Conservation (phyloP, 106 monocot species). For the Platanthera zijinensis region DNA sequence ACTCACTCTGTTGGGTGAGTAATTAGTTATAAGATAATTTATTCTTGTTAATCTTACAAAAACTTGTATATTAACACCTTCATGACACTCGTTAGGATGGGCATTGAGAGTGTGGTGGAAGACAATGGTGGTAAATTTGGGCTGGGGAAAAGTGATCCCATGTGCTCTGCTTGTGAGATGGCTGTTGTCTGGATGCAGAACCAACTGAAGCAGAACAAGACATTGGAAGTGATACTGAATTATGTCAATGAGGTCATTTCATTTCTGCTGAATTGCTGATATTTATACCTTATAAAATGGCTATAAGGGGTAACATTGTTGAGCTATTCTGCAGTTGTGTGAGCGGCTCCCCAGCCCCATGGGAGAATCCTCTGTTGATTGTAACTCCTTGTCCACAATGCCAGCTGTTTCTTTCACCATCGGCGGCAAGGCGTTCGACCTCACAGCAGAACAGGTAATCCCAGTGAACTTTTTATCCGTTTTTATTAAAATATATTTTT, state of each 20-base stretch:
- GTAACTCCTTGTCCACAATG: constrained; percentile 40
- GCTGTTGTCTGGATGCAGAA: constrained; percentile 89
- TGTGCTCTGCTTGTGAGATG: constrained; percentile 78
- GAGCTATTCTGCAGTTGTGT: constrained; percentile 31
- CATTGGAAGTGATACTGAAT: constrained; percentile 44
- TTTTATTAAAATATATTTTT: background rate
- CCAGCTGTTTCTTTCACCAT: constrained; percentile 78
- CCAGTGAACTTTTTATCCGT: background rate
- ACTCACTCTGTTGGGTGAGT: constrained; percentile 42
- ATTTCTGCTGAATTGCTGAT: too few species aligned
- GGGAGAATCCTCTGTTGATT: constrained; percentile 86
- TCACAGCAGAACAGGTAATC: constrained; percentile 70
- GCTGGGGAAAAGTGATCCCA: constrained; percentile 22
- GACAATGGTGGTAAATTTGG: constrained; percentile 10
- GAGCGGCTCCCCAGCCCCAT: constrained; percentile 60
- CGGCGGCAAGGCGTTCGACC: constrained; percentile 50
- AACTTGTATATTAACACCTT: background rate
- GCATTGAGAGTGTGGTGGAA: constrained; percentile 62
- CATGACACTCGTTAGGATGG: constrained; percentile 22
- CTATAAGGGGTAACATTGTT: too few species aligned
- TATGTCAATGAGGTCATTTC: constrained; percentile 42
- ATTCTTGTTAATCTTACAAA: background rate
- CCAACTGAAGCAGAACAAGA: constrained; percentile 55
- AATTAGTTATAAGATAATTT: background rate
- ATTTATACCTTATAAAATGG: too few species aligned